Evolutionary conservation across 139 green algal species (phyloP).

Genomic region (Chlamydomonas asymmetrica): DNA sequence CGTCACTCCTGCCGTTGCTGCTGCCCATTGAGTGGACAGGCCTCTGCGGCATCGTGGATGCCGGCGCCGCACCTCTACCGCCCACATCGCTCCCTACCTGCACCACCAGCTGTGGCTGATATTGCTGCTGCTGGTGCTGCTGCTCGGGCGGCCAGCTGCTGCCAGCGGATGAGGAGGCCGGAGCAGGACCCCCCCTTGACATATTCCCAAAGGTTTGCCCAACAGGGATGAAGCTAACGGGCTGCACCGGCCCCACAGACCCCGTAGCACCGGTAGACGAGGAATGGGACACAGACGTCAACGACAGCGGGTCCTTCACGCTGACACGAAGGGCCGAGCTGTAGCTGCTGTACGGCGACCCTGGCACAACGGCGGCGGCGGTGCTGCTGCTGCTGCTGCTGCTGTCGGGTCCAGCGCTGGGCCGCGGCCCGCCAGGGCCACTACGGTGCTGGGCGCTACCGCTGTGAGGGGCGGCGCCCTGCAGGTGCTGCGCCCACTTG

Average conservation of each 20-base stretch:
- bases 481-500: slow-evolving; percentile 7
- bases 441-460: slow-evolving; percentile 2
- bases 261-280: too few relatives aligned
- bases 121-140: not conserved
- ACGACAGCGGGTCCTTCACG: slow-evolving; percentile 11
- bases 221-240: not conserved
- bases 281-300: too few relatives aligned
- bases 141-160: not conserved
- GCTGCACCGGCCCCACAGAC: not conserved
- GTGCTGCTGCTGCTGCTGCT: slow-evolving; percentile 1
- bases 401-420: not conserved
- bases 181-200: not conserved
- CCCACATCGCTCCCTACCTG: too few relatives aligned
- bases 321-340: slow-evolving; percentile 1
- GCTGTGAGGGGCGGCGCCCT: not conserved
- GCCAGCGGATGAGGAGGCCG: not conserved
- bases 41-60: too few relatives aligned
- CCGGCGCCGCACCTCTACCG: too few relatives aligned
- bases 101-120: too few relatives aligned
- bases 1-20: too few relatives aligned
- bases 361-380: not conserved
- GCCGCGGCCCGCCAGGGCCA: not conserved
- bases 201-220: not conserved
- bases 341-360: not conserved
- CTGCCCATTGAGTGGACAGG: too few relatives aligned